Evolutionary conservation across 139 green algal genomes (phyloP).

Genomic region (Haematococcus sp.): DNA sequence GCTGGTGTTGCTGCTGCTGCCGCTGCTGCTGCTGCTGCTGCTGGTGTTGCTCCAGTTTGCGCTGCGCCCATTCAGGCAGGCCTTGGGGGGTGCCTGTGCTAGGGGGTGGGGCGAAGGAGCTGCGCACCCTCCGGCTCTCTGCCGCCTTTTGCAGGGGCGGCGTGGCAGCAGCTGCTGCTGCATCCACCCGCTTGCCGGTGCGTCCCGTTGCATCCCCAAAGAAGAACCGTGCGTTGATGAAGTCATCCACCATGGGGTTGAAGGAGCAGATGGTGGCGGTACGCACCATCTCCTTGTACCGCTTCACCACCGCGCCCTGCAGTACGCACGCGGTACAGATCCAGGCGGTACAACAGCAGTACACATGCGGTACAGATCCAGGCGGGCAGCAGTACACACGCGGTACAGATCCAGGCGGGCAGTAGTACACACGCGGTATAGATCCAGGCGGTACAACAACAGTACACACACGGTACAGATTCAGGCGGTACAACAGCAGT

Average conservation of each 20-base stretch:
- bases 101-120: too few relatives aligned
- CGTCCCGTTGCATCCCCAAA: conserved; percentile 24
- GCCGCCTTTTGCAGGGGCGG: background rate
- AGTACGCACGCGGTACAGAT: background rate
- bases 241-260: conserved; percentile 87
- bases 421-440: background rate
- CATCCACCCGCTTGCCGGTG: background rate
- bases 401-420: background rate
- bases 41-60: conserved; percentile 6
- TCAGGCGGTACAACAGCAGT: background rate
- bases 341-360: background rate
- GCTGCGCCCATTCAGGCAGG: conserved; percentile 14
- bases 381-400: background rate
- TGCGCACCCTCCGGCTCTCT: background rate
- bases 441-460: background rate
- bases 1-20: background rate
- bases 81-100: background rate
- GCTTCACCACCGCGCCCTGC: conserved; percentile 56
- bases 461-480: background rate
- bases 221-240: conserved; percentile 75
- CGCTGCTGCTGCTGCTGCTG: conserved; percentile 4
- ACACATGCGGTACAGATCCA: background rate
- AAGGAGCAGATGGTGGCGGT: conserved; percentile 61
- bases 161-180: background rate
- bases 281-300: conserved; percentile 39